A percentile compares a stretch with the other conserved stretches of the same genome.
These are phyloP conservation scores for Musa acuminata DNA, from an alignment of 176 grass and related monocot species.

Conservation along the genomic window DNA sequence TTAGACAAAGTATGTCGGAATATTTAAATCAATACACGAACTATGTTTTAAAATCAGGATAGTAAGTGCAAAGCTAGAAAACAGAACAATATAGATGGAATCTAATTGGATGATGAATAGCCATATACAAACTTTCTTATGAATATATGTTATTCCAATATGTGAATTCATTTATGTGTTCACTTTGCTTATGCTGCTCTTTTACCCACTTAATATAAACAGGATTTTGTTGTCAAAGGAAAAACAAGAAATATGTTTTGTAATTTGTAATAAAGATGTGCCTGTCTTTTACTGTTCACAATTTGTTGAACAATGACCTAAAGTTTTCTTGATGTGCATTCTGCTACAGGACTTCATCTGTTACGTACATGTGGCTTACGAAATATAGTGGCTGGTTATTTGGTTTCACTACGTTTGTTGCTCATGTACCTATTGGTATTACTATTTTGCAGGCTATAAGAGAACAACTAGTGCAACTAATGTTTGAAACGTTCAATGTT, in stretches of 20 bases:
- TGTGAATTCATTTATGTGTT: not conserved
- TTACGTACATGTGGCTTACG: not conserved
- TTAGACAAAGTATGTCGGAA: too few relatives aligned
- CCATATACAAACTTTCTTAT: not conserved
- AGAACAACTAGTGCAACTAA: conserved; percentile 81
- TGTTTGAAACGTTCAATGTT: conserved; percentile 98
- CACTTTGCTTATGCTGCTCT: not conserved
- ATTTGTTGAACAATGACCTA: not conserved
- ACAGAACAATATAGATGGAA: not conserved
- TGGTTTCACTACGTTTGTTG: conserved; percentile 8
- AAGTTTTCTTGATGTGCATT: not conserved
- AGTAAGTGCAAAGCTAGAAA: not conserved
- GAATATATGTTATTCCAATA: not conserved
- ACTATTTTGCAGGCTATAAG: conserved; percentile 47
- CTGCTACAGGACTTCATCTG: not conserved
- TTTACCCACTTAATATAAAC: not conserved
- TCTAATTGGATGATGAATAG: too few relatives aligned
- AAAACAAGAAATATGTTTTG: too few relatives aligned
- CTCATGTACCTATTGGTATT: not conserved
- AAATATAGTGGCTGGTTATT: not conserved
- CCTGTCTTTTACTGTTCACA: not conserved
- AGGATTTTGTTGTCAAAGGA: not conserved
- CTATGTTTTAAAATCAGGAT: too few relatives aligned
- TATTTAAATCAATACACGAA: too few relatives aligned
- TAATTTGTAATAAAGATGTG: too few relatives aligned